Conservation (phyloP, 129 eudicot species). For the Lactuca sativa region DNA sequence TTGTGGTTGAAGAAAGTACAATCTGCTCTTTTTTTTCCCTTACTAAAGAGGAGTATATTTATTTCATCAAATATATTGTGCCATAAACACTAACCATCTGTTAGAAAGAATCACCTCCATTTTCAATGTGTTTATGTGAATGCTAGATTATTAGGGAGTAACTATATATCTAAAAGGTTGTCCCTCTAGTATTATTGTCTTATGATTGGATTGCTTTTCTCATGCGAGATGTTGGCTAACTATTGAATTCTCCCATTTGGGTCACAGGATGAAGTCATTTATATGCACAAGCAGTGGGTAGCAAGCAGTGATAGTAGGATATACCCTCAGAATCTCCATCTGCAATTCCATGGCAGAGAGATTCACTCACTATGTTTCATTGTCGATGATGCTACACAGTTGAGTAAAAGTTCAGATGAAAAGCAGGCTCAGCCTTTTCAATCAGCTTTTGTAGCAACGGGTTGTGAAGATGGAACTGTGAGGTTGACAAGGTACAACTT, state of each 20-base stretch:
- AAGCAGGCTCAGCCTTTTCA: conserved; percentile 26
- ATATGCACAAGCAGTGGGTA: conserved; percentile 66
- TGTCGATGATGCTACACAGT: conserved; percentile 13
- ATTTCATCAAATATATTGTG: neutral
- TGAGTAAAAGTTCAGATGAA: conserved; percentile 27
- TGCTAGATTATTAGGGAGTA: neutral
- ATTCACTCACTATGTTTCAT: conserved; percentile 80
- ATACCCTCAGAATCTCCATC: conserved; percentile 75
- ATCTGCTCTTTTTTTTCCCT: too few relatives aligned
- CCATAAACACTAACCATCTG: too few relatives aligned
- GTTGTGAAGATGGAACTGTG: conserved; percentile 98
- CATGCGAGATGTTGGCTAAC: conserved; percentile 7
- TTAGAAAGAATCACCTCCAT: neutral
- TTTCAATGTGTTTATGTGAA: neutral
- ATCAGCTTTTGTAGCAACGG: conserved; percentile 72
- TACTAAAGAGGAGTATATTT: neutral
- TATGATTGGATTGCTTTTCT: neutral
- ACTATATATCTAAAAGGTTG: neutral
- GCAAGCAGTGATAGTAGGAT: conserved; percentile 48
- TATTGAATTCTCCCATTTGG: neutral
- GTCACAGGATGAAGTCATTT: conserved; percentile 72
- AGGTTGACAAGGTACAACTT: conserved; percentile 76
- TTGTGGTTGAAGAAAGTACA: conserved; percentile 8
- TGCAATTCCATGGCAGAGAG: conserved; percentile 97
- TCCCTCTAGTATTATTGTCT: neutral